A percentile compares a stretch with the other conserved stretches of the same genome.
Conservation (phyloP, 495 filamentous ascomycete genomes). For the Penicillium steckii region DNA sequence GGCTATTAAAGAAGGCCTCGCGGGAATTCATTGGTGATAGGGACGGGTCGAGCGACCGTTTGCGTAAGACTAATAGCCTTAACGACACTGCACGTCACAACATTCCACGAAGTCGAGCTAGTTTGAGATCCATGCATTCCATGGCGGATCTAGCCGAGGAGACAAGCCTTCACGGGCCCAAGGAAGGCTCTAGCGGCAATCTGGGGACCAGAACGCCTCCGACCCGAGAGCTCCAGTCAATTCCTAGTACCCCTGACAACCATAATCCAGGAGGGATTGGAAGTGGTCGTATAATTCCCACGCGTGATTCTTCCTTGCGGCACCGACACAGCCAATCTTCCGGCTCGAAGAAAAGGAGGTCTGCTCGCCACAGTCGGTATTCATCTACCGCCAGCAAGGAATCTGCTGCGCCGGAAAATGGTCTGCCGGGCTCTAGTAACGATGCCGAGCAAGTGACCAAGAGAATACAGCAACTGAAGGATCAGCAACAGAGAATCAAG, state of each 20-base stretch:
- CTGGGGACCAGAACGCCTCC: constrained; percentile 24
- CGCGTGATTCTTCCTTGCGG: constrained; percentile 65
- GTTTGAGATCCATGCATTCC: constrained; percentile 44
- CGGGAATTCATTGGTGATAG: constrained; percentile 38
- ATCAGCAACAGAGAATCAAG: constrained; percentile 49
- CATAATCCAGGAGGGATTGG: constrained; percentile 42
- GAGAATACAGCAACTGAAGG: constrained; percentile 52
- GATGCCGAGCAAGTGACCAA: constrained; percentile 47
- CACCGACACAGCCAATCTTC: constrained; percentile 45
- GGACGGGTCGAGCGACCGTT: constrained; percentile 31
- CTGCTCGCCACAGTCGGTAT: constrained; percentile 40
- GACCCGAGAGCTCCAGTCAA: constrained; percentile 25
- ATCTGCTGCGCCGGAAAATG: constrained; percentile 28
- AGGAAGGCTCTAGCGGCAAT: constrained; percentile 21
- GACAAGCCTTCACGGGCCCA: constrained; percentile 19
- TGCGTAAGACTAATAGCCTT: constrained; percentile 37
- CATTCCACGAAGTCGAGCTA: constrained; percentile 37
- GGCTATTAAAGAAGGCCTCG: constrained; percentile 36
- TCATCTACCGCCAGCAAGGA: constrained; percentile 41
- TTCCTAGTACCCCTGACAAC: constrained; percentile 28
- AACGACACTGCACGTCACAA: constrained; percentile 39
- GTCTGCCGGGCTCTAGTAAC: constrained; percentile 29
- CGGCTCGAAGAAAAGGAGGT: constrained; percentile 33
- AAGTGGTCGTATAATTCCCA: constrained; percentile 57
- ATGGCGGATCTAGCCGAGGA: constrained; percentile 48